Evolutionary conservation across 805 yeast genomes (phyloP), one percentile per base, ranked within the genome.

Genomic region (Yarrowia alimentaria): DNA sequence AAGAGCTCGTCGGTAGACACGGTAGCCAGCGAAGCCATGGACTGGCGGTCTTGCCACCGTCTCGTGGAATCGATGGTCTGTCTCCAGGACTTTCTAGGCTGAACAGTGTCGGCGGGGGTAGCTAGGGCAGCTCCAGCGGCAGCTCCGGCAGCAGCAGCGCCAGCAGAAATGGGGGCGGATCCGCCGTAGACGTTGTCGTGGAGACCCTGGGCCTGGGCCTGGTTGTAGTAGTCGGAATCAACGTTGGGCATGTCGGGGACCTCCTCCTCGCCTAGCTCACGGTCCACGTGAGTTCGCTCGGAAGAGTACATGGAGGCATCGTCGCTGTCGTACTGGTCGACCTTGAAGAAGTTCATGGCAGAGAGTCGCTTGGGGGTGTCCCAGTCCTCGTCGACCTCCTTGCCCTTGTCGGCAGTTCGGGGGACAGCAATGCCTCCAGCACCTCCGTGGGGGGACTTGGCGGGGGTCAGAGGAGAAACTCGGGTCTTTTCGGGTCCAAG

Each of bases 1-100:
- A 88, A 75, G 38, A 89, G 74, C 62, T 87, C 91, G 45, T 83
- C 86, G 1, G 96, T 87, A 24, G 90, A 81, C 25, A 90, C 90
- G 0, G 96, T 88, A 20, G 88, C 89, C 53, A 84, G 60, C 0
- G 96, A 85, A 29, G 76, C 77, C 52, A 79, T 72, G 8, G 94
- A 83, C 26, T 77, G 80, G 63, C 91, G 77, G 37, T 77, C 71
- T 56, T 72, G 69, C 71, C 74, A 69, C 32, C 64, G 54, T 28
- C 63, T 58, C 32, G 63, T 63, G 19, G 63, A 59, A 13, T 62
- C 59, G 57, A 69, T 62, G 5, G 70, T 67, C 55, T 65, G 68
- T 60, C 89, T 71, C 90, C 90, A 83, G 5, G 83, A 82, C 60
- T 68, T 75, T 61, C 76, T 58, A 6, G 70, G 70, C 47, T 40